A percentile compares a stretch with the other conserved stretches of the same genome.
phyloP scores from a whole-genome alignment of 441 rosid species.

The Brassica hybrid region DNA sequence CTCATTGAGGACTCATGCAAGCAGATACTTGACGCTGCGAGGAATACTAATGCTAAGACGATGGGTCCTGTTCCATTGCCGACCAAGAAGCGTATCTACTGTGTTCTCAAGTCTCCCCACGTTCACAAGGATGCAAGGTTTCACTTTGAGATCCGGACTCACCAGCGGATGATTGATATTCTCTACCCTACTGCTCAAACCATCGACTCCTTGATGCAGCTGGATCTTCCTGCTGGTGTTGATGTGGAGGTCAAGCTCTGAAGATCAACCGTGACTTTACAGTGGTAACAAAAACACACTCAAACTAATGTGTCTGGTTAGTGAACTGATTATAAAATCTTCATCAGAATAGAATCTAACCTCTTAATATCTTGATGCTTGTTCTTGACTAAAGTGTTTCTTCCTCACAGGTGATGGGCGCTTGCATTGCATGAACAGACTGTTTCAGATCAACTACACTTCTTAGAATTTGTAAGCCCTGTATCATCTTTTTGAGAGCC shows the following conservation, averaged over 20 bases:
- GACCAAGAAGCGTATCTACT: slow-evolving; percentile 85
- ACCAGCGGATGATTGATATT: slow-evolving; percentile 91
- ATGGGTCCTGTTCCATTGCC: slow-evolving; percentile 98
- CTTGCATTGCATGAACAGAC: slow-evolving; percentile 19
- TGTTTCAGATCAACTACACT: slow-evolving; percentile 27
- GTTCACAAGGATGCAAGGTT: slow-evolving; percentile 99
- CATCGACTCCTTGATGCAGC: slow-evolving; percentile 94
- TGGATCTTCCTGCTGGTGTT: slow-evolving; percentile 94
- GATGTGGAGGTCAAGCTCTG: slow-evolving; percentile 96
- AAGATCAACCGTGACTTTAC: no score
- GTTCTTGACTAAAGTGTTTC: slow-evolving; percentile 4
- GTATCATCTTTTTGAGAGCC: slow-evolving; percentile 33
- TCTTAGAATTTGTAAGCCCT: slow-evolving; percentile 31
- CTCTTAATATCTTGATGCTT: not conserved
- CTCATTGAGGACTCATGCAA: slow-evolving; percentile 95
- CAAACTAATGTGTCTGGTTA: slow-evolving; percentile 15
- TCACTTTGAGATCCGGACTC: slow-evolving; percentile 95
- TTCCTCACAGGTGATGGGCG: slow-evolving; percentile 26
- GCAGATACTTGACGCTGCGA: slow-evolving; percentile 94
- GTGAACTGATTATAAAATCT: not conserved
- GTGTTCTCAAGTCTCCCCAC: slow-evolving; percentile 97
- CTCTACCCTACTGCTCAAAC: slow-evolving; percentile 96
- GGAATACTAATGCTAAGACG: slow-evolving; percentile 84
- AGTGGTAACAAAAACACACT: slow-evolving; percentile 37
- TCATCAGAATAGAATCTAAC: not conserved